Percentiles rank a stretch among this genome's conserved stretches.
Conservation (phyloP, 495 filamentous ascomycete species). For the Hypoxylon intermedium region DNA sequence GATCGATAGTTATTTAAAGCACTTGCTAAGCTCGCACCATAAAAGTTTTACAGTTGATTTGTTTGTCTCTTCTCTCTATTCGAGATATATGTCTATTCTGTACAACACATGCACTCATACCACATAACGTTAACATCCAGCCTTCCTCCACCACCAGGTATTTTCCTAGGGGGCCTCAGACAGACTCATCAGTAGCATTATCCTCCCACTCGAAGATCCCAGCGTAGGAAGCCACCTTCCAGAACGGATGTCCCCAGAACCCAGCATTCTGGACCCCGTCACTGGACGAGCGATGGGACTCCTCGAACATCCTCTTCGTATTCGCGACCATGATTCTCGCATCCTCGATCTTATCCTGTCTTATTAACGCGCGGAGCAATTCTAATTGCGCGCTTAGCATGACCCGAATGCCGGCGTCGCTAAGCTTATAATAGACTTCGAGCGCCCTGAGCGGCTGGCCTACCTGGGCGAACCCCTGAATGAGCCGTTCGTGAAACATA, state of each 20-base stretch:
- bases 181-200: not conserved
- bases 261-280: slow-evolving; percentile 17
- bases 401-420: slow-evolving; percentile 47
- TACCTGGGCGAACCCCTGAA: slow-evolving; percentile 64
- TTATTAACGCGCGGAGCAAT: slow-evolving; percentile 56
- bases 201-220: slow-evolving; percentile 40
- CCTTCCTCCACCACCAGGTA: not conserved
- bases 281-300: slow-evolving; percentile 30
- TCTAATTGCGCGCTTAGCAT: slow-evolving; percentile 54
- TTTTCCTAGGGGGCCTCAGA: not conserved
- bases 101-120: not conserved
- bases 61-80: not conserved
- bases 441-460: slow-evolving; percentile 61
- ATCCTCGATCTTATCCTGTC: slow-evolving; percentile 45
- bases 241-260: slow-evolving; percentile 54
- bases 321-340: slow-evolving; percentile 47
- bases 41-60: no score
- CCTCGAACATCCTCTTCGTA: slow-evolving; percentile 43
- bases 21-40: no score
- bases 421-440: slow-evolving; percentile 54
- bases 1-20: no score
- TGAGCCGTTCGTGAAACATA: slow-evolving; percentile 71
- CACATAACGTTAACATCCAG: not conserved
- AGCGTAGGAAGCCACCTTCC: slow-evolving; percentile 46
- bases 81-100: not conserved